A percentile compares a stretch with the other conserved stretches of the same genome.
Evolutionary conservation across 345 rosid genomes (phyloP).

Genomic region (Arabis hirsuta): DNA sequence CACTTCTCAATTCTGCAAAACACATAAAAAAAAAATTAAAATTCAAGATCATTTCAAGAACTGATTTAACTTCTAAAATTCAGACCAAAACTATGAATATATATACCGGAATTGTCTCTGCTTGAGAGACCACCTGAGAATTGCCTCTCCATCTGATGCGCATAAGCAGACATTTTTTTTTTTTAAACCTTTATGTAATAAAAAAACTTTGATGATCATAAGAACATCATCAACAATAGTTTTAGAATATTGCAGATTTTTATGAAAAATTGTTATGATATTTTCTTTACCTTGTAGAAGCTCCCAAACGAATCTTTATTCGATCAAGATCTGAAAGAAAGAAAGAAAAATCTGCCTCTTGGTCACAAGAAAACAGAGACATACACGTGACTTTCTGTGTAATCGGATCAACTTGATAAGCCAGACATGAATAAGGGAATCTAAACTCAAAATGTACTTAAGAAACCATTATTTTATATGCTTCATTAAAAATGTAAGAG

Average conservation of each 20-base stretch:
- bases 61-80: background rate
- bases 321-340: slow-evolving; percentile 29
- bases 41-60: background rate
- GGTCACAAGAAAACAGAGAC: slow-evolving; percentile 38
- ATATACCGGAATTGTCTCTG: slow-evolving; percentile 70
- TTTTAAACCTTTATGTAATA: background rate
- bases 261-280: background rate
- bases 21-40: slow-evolving; percentile 4
- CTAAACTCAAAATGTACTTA: slow-evolving; percentile 10
- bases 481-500: background rate
- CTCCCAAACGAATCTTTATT: slow-evolving; percentile 20
- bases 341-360: background rate
- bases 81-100: slow-evolving; percentile 15
- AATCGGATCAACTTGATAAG: slow-evolving; percentile 5
- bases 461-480: background rate
- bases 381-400: slow-evolving; percentile 29
- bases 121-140: slow-evolving; percentile 70
- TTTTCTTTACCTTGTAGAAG: slow-evolving; percentile 15
- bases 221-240: slow-evolving; percentile 5
- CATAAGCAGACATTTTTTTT: slow-evolving; percentile 64
- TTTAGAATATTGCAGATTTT: background rate
- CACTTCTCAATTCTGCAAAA: slow-evolving; percentile 61
- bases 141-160: slow-evolving; percentile 76
- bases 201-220: background rate
- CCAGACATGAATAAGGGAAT: background rate